These are phyloP conservation scores for Cyclotella choctawhatcheeana DNA, from an alignment of 108 stramenopile species.

Conservation along the genomic window DNA sequence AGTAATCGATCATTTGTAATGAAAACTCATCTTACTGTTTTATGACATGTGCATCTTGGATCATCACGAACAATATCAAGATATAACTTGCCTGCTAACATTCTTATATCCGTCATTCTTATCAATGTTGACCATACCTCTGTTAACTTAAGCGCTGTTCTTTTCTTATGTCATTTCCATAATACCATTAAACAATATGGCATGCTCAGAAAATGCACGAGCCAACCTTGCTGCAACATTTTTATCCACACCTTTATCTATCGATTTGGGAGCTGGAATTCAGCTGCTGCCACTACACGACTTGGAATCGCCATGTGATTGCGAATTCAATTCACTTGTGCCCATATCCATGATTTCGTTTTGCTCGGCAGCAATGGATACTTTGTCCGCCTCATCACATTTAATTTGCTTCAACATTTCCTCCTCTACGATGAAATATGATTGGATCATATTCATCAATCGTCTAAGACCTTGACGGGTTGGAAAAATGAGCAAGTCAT, in stretches of 20 bases:
- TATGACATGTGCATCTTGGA: no score
- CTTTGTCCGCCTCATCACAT: not conserved
- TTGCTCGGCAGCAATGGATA: not conserved
- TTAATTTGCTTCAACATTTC: not conserved
- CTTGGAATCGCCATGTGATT: not conserved
- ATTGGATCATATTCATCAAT: not conserved
- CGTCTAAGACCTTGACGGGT: not conserved
- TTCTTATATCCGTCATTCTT: no score
- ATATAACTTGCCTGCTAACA: no score
- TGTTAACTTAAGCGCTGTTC: no score
- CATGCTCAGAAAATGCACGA: not conserved
- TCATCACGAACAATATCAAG: no score
- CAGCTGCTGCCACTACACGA: not conserved
- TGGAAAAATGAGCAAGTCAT: slow-evolving; percentile 13
- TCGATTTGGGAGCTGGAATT: slow-evolving; percentile 3
- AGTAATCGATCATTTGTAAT: no score
- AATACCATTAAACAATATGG: not conserved
- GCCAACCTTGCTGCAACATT: not conserved
- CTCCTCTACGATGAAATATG: not conserved
- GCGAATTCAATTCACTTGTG: not conserved
- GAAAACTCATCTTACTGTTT: no score
- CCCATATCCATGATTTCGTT: not conserved
- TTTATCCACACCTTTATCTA: slow-evolving; percentile 2
- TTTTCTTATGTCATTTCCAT: not conserved
- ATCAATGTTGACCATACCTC: no score